Base-by-base conservation (phyloP, 2,329 filamentous ascomycete species). In the Fonsecaea multimorphosa region DNA sequence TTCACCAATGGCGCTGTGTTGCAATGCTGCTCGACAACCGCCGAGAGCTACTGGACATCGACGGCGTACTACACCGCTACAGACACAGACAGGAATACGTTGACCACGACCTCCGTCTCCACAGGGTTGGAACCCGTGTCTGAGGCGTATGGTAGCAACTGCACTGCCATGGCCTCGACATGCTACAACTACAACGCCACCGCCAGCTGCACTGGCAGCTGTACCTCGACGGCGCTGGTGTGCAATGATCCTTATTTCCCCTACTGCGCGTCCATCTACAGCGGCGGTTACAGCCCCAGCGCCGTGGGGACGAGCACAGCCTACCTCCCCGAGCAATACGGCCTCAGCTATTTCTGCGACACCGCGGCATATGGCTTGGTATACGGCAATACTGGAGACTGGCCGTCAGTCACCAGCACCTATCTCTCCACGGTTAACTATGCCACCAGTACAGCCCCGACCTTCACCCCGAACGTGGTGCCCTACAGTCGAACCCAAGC, bases 401-500 rank as follows among this genome's bases (percentile, higher is more conserved):
- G 38, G 38, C 38, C n/a, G 14, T 44, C 38, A 44, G 1, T 19
- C 6, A 19, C 38, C 38, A 19, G 38, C 38, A 9, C 38, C 6
- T 44, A 44, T 44, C 6, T 19, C 38, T 44, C 38, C 4, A 19
- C n/a, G n/a, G n/a, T n/a, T 5, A 1, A 2, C 6, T 6, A 12
- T 2, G 38, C 38, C 38, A 44, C 38, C 16, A 44, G 5, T n/a
- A 19, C n/a, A 19, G 5, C 38, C 16, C n/a, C 38, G 16, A 19
- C 16, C 38, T 19, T 19, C n/a, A 44, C 38, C 38, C 38, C n/a
- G 12, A 38, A n/a, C 16, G 38, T 44, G 16, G 38, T 44, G 38
- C 38, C 38, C 16, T 19, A 58, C 55, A 44, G 36, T 34, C 36
- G 19, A 9, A 58, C 55, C 8, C 55, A 44, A 40, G 34, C 55